Base-by-base conservation (phyloP, 129 eudicot genomes). In the Sambucus nigra region DNA sequence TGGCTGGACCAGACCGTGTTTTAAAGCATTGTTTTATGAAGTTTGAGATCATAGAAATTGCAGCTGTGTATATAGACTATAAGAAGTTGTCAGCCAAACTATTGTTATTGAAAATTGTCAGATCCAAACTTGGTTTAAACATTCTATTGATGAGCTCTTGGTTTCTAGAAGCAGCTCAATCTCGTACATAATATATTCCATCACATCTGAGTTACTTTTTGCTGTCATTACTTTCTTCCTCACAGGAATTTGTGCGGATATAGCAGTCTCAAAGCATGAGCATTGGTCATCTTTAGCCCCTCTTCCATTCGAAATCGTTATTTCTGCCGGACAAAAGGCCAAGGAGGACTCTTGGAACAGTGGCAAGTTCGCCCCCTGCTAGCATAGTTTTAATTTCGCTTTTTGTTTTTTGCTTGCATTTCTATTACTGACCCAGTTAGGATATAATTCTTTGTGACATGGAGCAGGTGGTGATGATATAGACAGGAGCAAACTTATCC, bases 221-320 rank as follows among this genome's bases (percentile, higher is more conserved):
- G 19, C 28, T 18, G 32, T 14, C 44, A 29, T 51, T 49, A 39
- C 45, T 68, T 39, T 45, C 18, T 18, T 46, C 51, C 48, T 55
- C 69, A 47, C 80, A 88, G 97, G 97, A 52, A 70, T 92, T 35
- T 92, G 94, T 73, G 94, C 96, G 8, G 99, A 92, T 76, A 77
- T 92, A 67, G 86, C 95, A 23, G 80, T 74, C 20, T 72, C 95
- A 59, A 92, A 92, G 79, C 76, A 77, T 63, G 99, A 86, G 28
- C 82, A 86, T 47, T 92, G 99, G 99, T 92, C 99, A 31, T 76
- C 94, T 48, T 77, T 92, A 40, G 99, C 99, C 13, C 99, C 99
- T 25, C 78, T 92, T 31, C 96, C 99, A 41, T 92, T 86, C 80
- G 99, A 92, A 81, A 82, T 92, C 61, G 94, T 92, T 47, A 79